Conservation (phyloP, 768 basidiomycete genomes). For the Hericium rajendrae region DNA sequence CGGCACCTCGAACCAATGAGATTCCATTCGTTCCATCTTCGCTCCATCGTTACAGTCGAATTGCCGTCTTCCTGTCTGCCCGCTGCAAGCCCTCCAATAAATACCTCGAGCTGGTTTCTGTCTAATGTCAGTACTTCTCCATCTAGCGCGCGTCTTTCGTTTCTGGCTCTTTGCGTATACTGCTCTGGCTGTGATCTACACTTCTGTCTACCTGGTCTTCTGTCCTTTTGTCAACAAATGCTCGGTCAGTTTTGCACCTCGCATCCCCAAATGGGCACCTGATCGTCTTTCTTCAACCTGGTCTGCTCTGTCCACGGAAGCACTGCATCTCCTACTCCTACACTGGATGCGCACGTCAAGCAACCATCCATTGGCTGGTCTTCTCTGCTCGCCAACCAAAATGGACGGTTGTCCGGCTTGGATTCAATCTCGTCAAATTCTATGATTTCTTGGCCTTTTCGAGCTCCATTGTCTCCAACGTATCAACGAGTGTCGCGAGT, state of each 20-base stretch:
- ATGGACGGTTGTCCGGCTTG: conserved; percentile 1
- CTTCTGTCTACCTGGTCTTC: conserved; percentile 10
- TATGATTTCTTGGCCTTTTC: conserved; percentile 2
- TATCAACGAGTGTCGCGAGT: too few species aligned
- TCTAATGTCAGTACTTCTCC: neutral
- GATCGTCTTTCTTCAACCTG: conserved; percentile 1
- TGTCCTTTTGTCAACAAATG: conserved; percentile 12
- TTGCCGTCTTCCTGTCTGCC: too few species aligned
- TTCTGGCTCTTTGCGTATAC: conserved; percentile 5
- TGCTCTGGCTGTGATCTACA: conserved; percentile 11
- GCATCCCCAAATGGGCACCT: conserved; percentile 1
- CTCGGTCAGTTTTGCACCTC: conserved; percentile 6
- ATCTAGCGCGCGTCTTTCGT: conserved; percentile 1
- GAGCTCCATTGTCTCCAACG: neutral
- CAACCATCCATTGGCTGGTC: neutral
- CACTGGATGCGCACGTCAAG: neutral
- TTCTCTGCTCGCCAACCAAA: neutral
- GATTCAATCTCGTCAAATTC: neutral
- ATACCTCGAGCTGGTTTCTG: too few species aligned
- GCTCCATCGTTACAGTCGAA: too few species aligned
- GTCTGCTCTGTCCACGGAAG: neutral
- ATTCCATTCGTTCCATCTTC: too few species aligned
- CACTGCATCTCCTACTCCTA: neutral
- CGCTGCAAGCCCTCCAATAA: too few species aligned
- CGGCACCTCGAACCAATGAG: too few species aligned